Base-by-base conservation (phyloP, 2,329 filamentous ascomycete species). In the Scedosporium minutisporum region DNA sequence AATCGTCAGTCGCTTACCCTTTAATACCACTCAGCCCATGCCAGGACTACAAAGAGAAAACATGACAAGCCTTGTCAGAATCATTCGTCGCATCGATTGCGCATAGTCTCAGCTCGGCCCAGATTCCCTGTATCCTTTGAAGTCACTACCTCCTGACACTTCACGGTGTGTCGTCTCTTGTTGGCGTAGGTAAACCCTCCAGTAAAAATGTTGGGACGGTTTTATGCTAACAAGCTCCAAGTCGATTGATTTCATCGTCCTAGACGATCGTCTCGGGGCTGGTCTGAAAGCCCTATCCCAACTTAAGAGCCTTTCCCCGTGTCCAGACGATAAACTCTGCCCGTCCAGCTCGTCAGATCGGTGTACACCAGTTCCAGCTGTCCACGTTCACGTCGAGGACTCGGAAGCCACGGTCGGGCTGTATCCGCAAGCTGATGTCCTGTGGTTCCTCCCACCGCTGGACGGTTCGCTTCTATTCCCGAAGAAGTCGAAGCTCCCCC, bases 371-470 rank as follows among this genome's bases (percentile, higher is more conserved):
- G 65, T 65, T 7, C 67, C 68, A 23, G 55, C 62, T 58, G 61
- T 61, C 46, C 65, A 68, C 58, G 60, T 64, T 38, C 65, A 67
- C 51, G 29, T 66, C 60, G 29, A 44, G 6, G 27, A 42, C 18
- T 65, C 67, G 2, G 68, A 70, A 12, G 21, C 67, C 38, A 67
- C 64, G 2, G 65, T 68, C 6, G 67, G 65, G 4, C 62, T 70
- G 1, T 69, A 69, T 58, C 33, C 60, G 16, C 67, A 69, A 41
- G 68, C 67, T 9, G 65, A 68, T 14, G 67, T 66, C 6, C 66
- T 70, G 0, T 68, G 67, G 67, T 69, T 70, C 58, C 60, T 70
- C 2, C 66, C 69, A 27, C 62, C 55, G 4, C 27, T 71, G 33
- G 65, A 66, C 58, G 51, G 27, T 27, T 63, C 63, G 5, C 62